Evolutionary conservation across 805 yeast genomes (phyloP), one percentile per base, ranked within the genome.

Genomic region (Candida rishiriensis): DNA sequence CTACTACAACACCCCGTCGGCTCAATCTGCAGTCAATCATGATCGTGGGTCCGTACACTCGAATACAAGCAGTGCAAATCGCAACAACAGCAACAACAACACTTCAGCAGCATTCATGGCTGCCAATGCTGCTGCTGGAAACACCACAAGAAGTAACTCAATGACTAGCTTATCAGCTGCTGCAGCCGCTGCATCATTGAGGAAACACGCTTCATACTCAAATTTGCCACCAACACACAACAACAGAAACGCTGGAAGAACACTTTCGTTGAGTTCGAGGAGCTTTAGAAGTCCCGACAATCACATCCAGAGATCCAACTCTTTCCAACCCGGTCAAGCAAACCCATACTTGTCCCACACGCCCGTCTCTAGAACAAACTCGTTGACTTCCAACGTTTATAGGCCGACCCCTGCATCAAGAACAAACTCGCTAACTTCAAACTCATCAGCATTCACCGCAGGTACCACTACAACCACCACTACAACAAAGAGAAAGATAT

Each of bases 261-360:
- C 67, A 9, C 62, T 63, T 65, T 64, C 68, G 12, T 49, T 64
- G 29, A 62, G 61, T 36, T 57, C 61, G 3, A 45, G 67, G 38
- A 54, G 55, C 31, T 56, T 61, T 29, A 52, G 65, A 43, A 33
- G 47, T 18, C 59, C 60, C 11, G 34, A 41, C 13, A 46, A 14
- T 9, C 40, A 21, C 29, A 45, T 36, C 26, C 35, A 61, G 35
- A 49, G 63, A 48, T 48, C 65, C 10, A 52, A 53, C 39, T 55
- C 65, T 7, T 52, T 53, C 32, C 61, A 57, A 36, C 49, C 57
- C 9, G 46, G 52, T 14, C 29, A 48, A 8, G 34, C 16, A 11
- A 53, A 53, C 38, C 43, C 55, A 2, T 51, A 53, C 35, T 6
- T 44, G n/a, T 30, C 40, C 17, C 49, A 38, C 17, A 48, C 46